Percentiles rank a stretch among this genome's conserved stretches.
Conservation (phyloP, 2,329 filamentous ascomycete genomes). For the Aureobasidium mangrovei region DNA sequence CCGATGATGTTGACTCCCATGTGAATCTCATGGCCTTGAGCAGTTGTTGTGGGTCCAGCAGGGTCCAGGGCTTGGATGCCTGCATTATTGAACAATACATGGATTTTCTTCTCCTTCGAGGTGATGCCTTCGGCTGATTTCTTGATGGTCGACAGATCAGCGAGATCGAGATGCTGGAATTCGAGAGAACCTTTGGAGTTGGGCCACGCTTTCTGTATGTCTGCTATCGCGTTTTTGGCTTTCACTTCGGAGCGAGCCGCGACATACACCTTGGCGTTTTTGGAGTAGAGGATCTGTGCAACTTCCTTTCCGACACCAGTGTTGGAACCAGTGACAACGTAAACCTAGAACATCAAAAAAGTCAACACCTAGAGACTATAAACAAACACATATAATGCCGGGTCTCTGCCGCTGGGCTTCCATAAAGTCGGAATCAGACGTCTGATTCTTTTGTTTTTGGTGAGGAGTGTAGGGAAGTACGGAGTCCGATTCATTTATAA, state of each 20-base stretch:
- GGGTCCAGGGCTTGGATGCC: constrained; percentile 22
- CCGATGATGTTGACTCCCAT: constrained; percentile 28
- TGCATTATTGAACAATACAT: constrained; percentile 35
- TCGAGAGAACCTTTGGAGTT: constrained; percentile 33
- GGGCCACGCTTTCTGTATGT: constrained; percentile 32
- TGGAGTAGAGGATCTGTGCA: constrained; percentile 45
- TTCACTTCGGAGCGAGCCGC: constrained; percentile 41
- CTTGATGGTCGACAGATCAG: constrained; percentile 28
- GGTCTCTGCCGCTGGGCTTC: no score
- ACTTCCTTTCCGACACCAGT: constrained; percentile 43
- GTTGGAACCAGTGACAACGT: constrained; percentile 44
- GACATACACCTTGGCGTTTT: constrained; percentile 48
- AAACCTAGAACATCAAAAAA: constrained; percentile 25
- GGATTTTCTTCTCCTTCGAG: constrained; percentile 28
- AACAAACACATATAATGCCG: no score
- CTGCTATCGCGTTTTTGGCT: constrained; percentile 36
- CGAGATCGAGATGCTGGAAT: constrained; percentile 39
- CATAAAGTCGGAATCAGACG: no score
- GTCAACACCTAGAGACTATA: no score
- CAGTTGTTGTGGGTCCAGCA: constrained; percentile 25
- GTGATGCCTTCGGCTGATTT: constrained; percentile 28
- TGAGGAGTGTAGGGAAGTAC: no score
- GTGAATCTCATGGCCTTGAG: constrained; percentile 27
- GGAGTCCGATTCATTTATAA: no score
- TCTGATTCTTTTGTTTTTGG: no score